Evolutionary conservation across 129 eudicot species (phyloP), one percentile per base, ranked within the genome.

Genomic region (Ambrosia artemisiifolia): DNA sequence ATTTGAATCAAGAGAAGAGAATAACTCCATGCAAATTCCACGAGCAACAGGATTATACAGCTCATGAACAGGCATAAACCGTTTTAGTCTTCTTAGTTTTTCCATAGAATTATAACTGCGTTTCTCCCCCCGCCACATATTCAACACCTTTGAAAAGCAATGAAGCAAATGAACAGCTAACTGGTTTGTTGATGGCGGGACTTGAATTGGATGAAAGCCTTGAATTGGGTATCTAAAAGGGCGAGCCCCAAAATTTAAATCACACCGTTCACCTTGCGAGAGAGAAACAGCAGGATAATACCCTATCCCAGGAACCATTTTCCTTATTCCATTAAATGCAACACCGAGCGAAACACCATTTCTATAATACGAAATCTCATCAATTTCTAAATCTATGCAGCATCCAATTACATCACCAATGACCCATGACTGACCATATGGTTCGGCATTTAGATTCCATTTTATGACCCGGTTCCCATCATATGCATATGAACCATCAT

Each of bases 331-430:
- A 11, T 33, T 59, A 75, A 91, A 95, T 35, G 97, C 99, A 38
- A 88, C 85, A 35, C 99, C 99, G 72, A 95, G 97, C 36, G 96
- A 81, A 67, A 83, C 63, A 53, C 99, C 99, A 62, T 95, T 95
- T 79, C 99, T 79, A 11, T 84, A 86, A 69, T 83, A 95, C 48
- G 78, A 76, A 19, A 95, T 88, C 70, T 81, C 91, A 76, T 88
- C 97, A 72, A 46, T 69, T 75, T 91, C 95, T 49, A 95, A 79
- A 73, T 95, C 95, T 81, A 95, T 84, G 81, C 97, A 95, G 71
- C 99, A 95, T 63, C 97, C 99, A 83, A 95, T 95, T 4, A 95
- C 91, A 80, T 95, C 99, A 44, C 99, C 99, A 30, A 78, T 83
- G 67, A 90, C 95, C 99, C 99, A 95, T 16, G 90, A 73, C 73